Percentiles rank a stretch among this genome's conserved stretches.
Conservation (phyloP, 1,284 basidiomycete genomes). For the Puccinia triticina region DNA sequence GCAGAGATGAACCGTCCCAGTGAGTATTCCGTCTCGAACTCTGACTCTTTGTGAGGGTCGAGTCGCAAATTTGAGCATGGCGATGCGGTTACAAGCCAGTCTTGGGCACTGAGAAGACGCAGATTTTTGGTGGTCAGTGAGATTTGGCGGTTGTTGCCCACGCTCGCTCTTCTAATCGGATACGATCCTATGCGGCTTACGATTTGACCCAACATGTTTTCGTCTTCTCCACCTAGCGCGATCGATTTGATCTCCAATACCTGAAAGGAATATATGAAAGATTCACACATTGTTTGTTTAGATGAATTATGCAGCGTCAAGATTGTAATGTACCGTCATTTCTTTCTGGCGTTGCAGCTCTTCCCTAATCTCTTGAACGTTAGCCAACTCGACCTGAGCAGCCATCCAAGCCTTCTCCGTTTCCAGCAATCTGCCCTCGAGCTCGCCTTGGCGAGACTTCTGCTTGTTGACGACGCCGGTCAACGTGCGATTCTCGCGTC, state of each 20-base stretch:
- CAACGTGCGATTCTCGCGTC: conserved; percentile 53
- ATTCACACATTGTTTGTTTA: neutral
- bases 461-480: conserved; percentile 52
- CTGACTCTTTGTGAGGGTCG: conserved; percentile 13
- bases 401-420: conserved; percentile 53
- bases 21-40: neutral
- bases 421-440: conserved; percentile 41
- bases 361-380: conserved; percentile 52
- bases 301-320: too few relatives aligned
- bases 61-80: conserved; percentile 31
- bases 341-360: conserved; percentile 54
- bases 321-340: conserved; percentile 38
- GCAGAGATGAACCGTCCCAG: conserved; percentile 2
- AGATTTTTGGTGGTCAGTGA: conserved; percentile 40
- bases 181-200: conserved; percentile 18
- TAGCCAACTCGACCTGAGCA: conserved; percentile 52
- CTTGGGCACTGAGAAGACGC: conserved; percentile 31
- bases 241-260: conserved; percentile 50
- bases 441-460: conserved; percentile 53
- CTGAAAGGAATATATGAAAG: conserved; percentile 41
- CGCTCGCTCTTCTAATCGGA: neutral
- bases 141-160: neutral
- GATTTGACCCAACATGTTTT: conserved; percentile 26
- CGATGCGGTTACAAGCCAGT: neutral
- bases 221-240: conserved; percentile 29